Evolutionary conservation across 352 stramenopile species (phyloP), one percentile per base, ranked within the genome.

Genomic region (Globisporangium lucens): DNA sequence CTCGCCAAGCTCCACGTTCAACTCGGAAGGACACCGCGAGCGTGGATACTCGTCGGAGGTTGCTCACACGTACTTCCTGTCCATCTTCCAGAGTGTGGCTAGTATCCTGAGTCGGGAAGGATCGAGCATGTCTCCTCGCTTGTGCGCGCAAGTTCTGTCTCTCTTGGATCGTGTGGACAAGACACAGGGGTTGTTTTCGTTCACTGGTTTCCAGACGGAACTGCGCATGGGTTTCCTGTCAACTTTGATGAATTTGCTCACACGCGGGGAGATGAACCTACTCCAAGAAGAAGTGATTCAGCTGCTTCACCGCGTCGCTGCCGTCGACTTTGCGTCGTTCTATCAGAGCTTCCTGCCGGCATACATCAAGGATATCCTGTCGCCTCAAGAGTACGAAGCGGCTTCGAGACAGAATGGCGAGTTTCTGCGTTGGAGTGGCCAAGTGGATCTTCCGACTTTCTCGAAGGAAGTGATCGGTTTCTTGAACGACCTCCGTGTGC

Each of bases 181-280:
- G 36, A 70, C 81, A 1, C 86, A 94, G 9, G 77, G 71, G 2
- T 56, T 91, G 22, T 91, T 94, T 63, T 68, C 79, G 1, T 94
- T 94, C 67, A 67, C 69, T 17, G 86, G 82, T n/a, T 94, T 94
- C 67, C 77, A 86, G 60, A 81, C 51, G 27, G 84, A 94, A 59
- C 68, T 94, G 49, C 84, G 84, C 4, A 81, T 93, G 76, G 84
- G 82, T 9, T 91, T 91, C 52, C 73, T 94, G 29, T 84, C 82
- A 10, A 94, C 86, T 6, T 68, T 94, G 22, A 86, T 94, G 80
- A 89, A 87, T 41, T 77, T 94, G 52, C 61, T 94, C 47, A 91
- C 82, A 0, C 83, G 81, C 64, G 86, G 86, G 27, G 84, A 92
- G 65, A 84, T 94, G 81, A 91, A 90, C 56, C 38, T 94, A 51